Base-by-base conservation (phyloP, 2,329 filamentous ascomycete species). In the Trichocomaceae sp. region DNA sequence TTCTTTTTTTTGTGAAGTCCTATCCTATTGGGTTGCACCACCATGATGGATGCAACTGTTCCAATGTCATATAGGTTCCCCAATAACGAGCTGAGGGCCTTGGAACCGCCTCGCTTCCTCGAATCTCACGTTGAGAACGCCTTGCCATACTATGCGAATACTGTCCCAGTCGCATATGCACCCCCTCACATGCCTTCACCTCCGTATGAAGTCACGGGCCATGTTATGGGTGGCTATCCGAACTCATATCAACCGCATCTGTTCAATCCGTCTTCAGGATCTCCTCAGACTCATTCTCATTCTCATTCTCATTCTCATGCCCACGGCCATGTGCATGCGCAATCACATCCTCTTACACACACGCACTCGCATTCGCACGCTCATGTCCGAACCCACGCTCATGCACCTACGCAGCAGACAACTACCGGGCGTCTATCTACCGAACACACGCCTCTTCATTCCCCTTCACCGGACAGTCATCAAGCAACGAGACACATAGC, bases 11-110 rank as follows among this genome's bases (percentile, higher is more conserved):
- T 20, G n/a, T 10, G 41, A 13, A n/a, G 9, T 44, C 19, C 23
- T 20, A 20, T 47, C 22, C 5, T n/a, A 22, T 45, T 7, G 42
- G 42, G 20, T 45, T 45, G 42, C 22, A 41, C 46, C 29, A 31
- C 54, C 58, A 54, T 59, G 47, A 74, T 74, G 72, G 71, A 74
- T 59, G 67, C 72, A 19, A 65, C 67, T 44, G 70, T 74, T 50
- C 70, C 71, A 8, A 68, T 72, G 35, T 66, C 71, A 29, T 74
- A 72, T 58, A 68, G 70, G 44, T 72, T 72, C 55, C 60, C 70
- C 13, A 64, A 64, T 56, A 71, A 72, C 65, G 63, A 64, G 37
- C 61, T 73, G 49, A 66, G 70, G 22, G 62, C 65, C 15, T 63
- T 70, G 58, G 59, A 66, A 31, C 66, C 68, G 58, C 70, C 70